phyloP scores from a whole-genome alignment of 257 asterid genomes.

The Solanum bulbocastanum region DNA sequence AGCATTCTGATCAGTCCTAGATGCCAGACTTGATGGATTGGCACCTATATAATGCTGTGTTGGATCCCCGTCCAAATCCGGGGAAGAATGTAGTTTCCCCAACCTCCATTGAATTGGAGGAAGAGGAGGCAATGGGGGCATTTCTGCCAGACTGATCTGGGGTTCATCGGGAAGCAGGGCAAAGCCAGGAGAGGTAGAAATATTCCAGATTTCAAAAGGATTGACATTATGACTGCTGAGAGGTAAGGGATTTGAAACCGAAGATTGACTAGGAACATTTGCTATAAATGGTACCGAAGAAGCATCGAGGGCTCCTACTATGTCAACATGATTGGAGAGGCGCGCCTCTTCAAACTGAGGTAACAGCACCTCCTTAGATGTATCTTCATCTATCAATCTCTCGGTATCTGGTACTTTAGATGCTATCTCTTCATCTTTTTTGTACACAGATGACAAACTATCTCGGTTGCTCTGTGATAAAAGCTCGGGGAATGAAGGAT shows the following conservation, averaged over 20 bases:
- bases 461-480: background rate
- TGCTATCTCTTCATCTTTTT: slow-evolving; percentile 20
- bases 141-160: slow-evolving; percentile 31
- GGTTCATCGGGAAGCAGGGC: slow-evolving; percentile 19
- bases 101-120: slow-evolving; percentile 96
- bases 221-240: slow-evolving; percentile 10
- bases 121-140: slow-evolving; percentile 89
- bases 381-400: slow-evolving; percentile 13
- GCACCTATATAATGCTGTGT: background rate
- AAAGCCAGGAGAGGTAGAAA: slow-evolving; percentile 21
- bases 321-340: slow-evolving; percentile 14
- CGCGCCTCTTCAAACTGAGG: slow-evolving; percentile 13
- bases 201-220: slow-evolving; percentile 19
- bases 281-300: slow-evolving; percentile 12
- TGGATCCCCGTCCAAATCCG: slow-evolving; percentile 16
- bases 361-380: slow-evolving; percentile 15
- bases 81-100: slow-evolving; percentile 47
- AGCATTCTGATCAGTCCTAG: slow-evolving; percentile 6
- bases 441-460: slow-evolving; percentile 12
- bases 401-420: slow-evolving; percentile 10
- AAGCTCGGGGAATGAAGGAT: background rate
- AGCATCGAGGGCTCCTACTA: slow-evolving; percentile 9
- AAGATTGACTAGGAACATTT: slow-evolving; percentile 15
- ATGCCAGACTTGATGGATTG: background rate
- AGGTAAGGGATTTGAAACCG: slow-evolving; percentile 20